Evolutionary conservation across 352 stramenopile species (phyloP).

Genomic region (Globisporangium parvum): DNA sequence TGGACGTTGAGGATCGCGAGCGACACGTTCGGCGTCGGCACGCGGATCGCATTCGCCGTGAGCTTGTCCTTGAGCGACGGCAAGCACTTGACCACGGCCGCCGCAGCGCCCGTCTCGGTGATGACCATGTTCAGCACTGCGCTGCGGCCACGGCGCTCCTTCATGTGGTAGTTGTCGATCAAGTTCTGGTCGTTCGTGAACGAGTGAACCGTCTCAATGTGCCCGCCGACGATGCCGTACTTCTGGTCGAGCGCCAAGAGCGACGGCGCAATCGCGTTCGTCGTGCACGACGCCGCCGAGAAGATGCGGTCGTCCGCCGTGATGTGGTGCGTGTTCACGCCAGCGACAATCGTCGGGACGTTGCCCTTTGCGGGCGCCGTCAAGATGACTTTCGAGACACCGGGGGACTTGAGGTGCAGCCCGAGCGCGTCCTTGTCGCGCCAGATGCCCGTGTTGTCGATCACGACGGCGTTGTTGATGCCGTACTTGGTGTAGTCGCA

Average conservation of each 20-base stretch:
- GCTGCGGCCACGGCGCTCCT: conserved; percentile 80
- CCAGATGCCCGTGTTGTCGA: conserved; percentile 87
- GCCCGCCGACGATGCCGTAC: conserved; percentile 73
- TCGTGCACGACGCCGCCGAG: conserved; percentile 80
- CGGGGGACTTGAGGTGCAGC: conserved; percentile 70
- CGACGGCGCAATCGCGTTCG: conserved; percentile 79
- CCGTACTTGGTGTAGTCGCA: conserved; percentile 85
- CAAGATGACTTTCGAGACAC: conserved; percentile 76
- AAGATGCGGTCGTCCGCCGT: conserved; percentile 53
- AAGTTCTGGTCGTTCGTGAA: conserved; percentile 90
- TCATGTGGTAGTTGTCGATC: conserved; percentile 87
- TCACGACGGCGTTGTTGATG: conserved; percentile 85
- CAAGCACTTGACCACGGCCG: conserved; percentile 85
- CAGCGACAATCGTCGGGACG: conserved; percentile 72
- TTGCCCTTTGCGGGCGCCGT: conserved; percentile 72
- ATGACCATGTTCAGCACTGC: conserved; percentile 89
- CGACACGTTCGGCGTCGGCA: conserved; percentile 97
- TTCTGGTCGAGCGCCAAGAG: conserved; percentile 74
- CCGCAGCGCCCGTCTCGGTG: conserved; percentile 79
- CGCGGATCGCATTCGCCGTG: conserved; percentile 97
- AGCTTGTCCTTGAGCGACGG: conserved; percentile 96
- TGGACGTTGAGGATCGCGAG: conserved; percentile 96
- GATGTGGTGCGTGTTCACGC: conserved; percentile 75
- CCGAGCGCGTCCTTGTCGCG: conserved; percentile 57
- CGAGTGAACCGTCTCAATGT: conserved; percentile 88